Base-by-base conservation (phyloP, 1,284 basidiomycete genomes). In the Boletus sp. region DNA sequence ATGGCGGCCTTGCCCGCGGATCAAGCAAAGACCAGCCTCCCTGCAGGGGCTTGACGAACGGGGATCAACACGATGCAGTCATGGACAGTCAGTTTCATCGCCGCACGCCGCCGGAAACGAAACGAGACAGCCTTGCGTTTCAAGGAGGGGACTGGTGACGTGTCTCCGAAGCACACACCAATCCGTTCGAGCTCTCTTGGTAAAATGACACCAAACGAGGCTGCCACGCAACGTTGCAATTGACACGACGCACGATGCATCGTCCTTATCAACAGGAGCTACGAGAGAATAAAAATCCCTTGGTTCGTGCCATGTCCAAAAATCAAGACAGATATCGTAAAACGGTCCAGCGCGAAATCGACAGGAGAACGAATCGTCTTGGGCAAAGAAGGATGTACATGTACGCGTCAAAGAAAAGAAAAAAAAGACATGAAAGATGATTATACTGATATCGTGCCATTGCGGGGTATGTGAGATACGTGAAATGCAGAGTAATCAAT, bases 391-490 rank as follows among this genome's bases (percentile, higher is more conserved):
- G 62, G 48, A 16, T 17, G 31, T 52, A 52, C 54, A 56, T 56
- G n/a, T 60, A 66, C 56, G 23, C 48, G 53, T 65, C 46, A 37
- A 71, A 71, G 49, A 49, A 67, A 60, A 54, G 63, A n/a, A n/a
- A n/a, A n/a, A n/a, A n/a, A n/a, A n/a, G 63, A 61, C 56, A 75
- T 65, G 60, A 61, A 74, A 62, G 64, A 64, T 62, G 62, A 71
- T 64, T 71, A 73, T 66, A 63, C 25, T 65, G 61, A 64, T 69
- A 64, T 73, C 59, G 55, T 66, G 64, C 46, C 60, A 55, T 71
- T 75, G 72, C 40, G 61, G 64, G 70, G 70, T 75, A 73, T 76
- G 60, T 49, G 62, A 59, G 55, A 65, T 60, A 61, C 46, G 64
- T 64, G 68, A 63, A 44, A 65, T 74, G 72, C 64, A 27, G 55